Evolutionary conservation across 768 basidiomycete genomes (phyloP), one percentile per base, ranked within the genome.

Genomic region (Pleurotus citrinopileatus): DNA sequence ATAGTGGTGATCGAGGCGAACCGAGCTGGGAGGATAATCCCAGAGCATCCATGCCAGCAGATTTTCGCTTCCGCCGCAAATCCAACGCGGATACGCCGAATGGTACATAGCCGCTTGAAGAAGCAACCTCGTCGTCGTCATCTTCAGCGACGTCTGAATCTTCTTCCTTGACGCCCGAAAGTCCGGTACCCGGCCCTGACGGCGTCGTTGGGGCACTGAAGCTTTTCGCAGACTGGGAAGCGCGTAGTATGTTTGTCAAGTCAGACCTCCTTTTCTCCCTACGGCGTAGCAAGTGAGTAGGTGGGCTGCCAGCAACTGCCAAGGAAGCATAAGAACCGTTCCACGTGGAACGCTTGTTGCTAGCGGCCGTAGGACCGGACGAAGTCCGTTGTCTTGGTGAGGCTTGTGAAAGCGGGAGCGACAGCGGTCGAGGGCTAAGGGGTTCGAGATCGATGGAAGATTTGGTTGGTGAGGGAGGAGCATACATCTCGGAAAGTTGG

Each of bases 401-500:
- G 13, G 51, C 23, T 17, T 60, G 36, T 48, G 63, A 63, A 27
- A 70, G 59, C 27, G 74, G 66, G 53, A 76, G 67, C 55, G 82
- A 80, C 57, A 78, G 72, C 0, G 79, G 81, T 52, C 78, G 74
- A 36, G 66, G 57, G 55, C 61, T 57, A 8, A 61, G 40, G 19
- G 67, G 40, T 28, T 54, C 55, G 28, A 57, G 52, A 9, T 59
- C 61, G 57, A 67, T 73, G 23, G 25, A 57, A 23, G 64, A 65
- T 59, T 59, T 67, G 29, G 56, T 61, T 3, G 88, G 86, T 0
- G 86, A 89, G 0, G 89, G 80, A 4, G 91, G 91, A 0, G 89
- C 89, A 66, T 94, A 94, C 91, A 94, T 94, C 69, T 91, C 91
- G 9, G 87, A 74, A 9, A 94, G 76, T 63, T 89, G 91, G 8